phyloP scores from a whole-genome alignment of 2,329 filamentous ascomycete species.

The Teratosphaeria pseudoeucalypti region DNA sequence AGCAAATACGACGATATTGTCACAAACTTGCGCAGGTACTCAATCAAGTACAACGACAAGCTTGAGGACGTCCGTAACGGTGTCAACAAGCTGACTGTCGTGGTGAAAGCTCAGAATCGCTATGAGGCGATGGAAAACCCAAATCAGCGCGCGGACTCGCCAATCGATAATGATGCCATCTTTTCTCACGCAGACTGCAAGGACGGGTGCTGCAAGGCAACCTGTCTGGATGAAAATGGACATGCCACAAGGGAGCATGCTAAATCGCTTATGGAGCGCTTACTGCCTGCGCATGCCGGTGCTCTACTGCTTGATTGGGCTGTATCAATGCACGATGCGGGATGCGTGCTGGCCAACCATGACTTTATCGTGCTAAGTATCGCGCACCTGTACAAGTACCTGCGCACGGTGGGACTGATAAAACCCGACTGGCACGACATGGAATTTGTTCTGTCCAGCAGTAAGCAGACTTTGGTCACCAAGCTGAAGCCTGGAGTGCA shows the following conservation, averaged over 20 bases:
- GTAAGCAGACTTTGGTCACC: neutral
- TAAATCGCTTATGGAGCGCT: slow-evolving; percentile 1
- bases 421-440: slow-evolving; percentile 6
- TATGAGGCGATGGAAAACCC: neutral
- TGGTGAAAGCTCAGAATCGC: slow-evolving; percentile 1
- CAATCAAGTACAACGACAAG: neutral
- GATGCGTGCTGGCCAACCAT: slow-evolving; percentile 1
- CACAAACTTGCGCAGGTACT: neutral
- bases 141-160: neutral
- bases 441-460: slow-evolving; percentile 2
- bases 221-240: neutral
- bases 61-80: neutral
- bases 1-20: neutral
- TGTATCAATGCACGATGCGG: slow-evolving; percentile 2
- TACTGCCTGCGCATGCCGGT: slow-evolving; percentile 1
- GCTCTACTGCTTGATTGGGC: slow-evolving; percentile 1
- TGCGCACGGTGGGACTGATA: slow-evolving; percentile 1
- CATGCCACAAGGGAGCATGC: neutral
- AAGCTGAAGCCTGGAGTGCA: neutral
- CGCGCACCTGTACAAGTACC: slow-evolving; percentile 6
- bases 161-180: neutral
- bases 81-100: neutral
- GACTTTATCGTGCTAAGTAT: neutral
- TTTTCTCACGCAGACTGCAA: neutral
- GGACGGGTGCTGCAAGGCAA: neutral